Evolutionary conservation across 2,329 filamentous ascomycete species (phyloP).

Genomic region (Microdochium paspali): DNA sequence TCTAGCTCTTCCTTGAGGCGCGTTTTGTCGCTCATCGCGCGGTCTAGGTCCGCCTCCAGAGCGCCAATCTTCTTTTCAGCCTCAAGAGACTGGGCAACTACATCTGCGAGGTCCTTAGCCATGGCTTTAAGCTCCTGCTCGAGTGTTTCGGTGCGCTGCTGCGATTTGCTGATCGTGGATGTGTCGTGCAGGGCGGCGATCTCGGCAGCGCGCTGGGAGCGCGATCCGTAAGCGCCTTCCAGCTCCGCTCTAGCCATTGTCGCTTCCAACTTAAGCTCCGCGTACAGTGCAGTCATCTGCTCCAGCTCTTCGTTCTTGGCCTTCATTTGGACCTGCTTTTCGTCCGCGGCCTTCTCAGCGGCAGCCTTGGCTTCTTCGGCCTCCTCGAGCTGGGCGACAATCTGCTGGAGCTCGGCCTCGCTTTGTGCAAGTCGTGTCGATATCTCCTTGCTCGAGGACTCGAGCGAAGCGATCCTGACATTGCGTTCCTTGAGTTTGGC

Average conservation of each 20-base stretch:
- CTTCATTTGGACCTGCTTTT: conserved; percentile 15
- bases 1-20: conserved; percentile 14
- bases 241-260: conserved; percentile 53
- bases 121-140: conserved; percentile 60
- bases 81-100: conserved; percentile 21
- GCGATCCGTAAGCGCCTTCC: conserved; percentile 50
- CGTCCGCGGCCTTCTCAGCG: conserved; percentile 15
- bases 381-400: conserved; percentile 25
- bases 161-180: conserved; percentile 21
- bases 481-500: conserved; percentile 33
- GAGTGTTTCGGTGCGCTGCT: conserved; percentile 36
- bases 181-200: conserved; percentile 42
- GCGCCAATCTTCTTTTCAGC: conserved; percentile 22
- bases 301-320: conserved; percentile 42
- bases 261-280: conserved; percentile 52
- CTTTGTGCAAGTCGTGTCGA: conserved; percentile 24
- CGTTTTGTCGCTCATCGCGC: conserved; percentile 14
- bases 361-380: conserved; percentile 16
- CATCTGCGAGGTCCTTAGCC: conserved; percentile 18
- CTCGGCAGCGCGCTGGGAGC: conserved; percentile 48
- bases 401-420: conserved; percentile 25
- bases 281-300: conserved; percentile 38
- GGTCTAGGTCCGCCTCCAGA: conserved; percentile 20
- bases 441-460: conserved; percentile 29
- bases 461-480: conserved; percentile 30